Conservation (phyloP, 1,284 basidiomycete species). For the Ganoderma sp. region DNA sequence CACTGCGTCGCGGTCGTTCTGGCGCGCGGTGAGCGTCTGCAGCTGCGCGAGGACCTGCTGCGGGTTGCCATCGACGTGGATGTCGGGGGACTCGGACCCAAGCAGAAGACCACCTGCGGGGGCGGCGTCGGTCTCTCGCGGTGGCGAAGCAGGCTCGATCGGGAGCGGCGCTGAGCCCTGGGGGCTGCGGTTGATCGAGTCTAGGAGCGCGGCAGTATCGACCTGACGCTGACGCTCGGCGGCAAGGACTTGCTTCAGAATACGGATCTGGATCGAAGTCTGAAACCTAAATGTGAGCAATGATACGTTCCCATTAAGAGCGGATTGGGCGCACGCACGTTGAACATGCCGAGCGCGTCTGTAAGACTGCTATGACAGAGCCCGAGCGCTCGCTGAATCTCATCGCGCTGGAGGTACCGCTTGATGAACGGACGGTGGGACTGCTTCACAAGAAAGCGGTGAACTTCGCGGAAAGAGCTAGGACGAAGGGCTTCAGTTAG, state of each 20-base stretch:
- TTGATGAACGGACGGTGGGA: constrained; percentile 75
- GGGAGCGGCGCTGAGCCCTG: constrained; percentile 6
- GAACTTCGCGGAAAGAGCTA: constrained; percentile 47
- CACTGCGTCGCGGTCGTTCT: constrained; percentile 60
- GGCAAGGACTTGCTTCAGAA: constrained; percentile 59
- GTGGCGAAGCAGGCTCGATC: constrained; percentile 8
- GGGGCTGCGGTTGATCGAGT: constrained; percentile 23
- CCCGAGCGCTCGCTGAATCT: constrained; percentile 62
- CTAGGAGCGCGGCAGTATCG: constrained; percentile 39
- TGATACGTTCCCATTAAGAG: constrained; percentile 6
- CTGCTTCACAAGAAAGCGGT: constrained; percentile 62
- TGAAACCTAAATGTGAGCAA: constrained; percentile 22
- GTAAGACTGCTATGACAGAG: constrained; percentile 53
- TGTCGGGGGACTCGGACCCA: constrained; percentile 30
- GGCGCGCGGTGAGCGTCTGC: constrained; percentile 40
- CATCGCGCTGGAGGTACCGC: constrained; percentile 77
- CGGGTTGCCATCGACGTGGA: constrained; percentile 14
- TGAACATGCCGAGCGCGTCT: constrained; percentile 33
- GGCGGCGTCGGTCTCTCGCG: not conserved
- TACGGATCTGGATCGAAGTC: constrained; percentile 63
- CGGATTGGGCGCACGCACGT: constrained; percentile 19
- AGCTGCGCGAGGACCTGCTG: constrained; percentile 29
- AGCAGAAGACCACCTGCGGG: not conserved
- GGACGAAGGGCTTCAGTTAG: not conserved
- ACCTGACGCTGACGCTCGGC: constrained; percentile 41